Evolutionary conservation across 805 yeast species (phyloP).

Genomic region (Isabelozyma gotoi): DNA sequence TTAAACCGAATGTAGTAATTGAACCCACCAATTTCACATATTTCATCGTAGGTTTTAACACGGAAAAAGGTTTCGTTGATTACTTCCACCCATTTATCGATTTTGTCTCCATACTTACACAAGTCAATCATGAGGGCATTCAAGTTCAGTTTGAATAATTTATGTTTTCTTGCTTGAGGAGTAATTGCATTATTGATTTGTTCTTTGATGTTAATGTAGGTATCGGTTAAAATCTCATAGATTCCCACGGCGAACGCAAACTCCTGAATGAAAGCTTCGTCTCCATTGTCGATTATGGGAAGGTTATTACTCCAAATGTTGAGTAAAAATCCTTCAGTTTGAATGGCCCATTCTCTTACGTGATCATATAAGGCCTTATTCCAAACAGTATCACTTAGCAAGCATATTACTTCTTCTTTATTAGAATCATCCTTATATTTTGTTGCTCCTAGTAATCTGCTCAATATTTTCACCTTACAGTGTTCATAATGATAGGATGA

Average conservation of each 20-base stretch:
- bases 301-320: slow-evolving; percentile 3
- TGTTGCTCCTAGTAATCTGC: slow-evolving; percentile 19
- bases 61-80: slow-evolving; percentile 25
- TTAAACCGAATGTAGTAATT: slow-evolving; percentile 16
- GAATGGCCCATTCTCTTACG: slow-evolving; percentile 35
- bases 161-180: slow-evolving; percentile 17
- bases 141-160: slow-evolving; percentile 23
- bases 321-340: slow-evolving; percentile 22
- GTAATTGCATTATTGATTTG: slow-evolving; percentile 18
- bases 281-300: neutral
- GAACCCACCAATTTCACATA: slow-evolving; percentile 3
- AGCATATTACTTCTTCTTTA: slow-evolving; percentile 15
- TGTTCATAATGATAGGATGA: slow-evolving; percentile 12
- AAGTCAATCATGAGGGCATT: slow-evolving; percentile 40
- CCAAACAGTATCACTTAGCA: slow-evolving; percentile 41
- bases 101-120: slow-evolving; percentile 38
- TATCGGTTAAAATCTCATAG: slow-evolving; percentile 48
- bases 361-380: slow-evolving; percentile 28
- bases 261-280: slow-evolving; percentile 3
- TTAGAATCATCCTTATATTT: slow-evolving; percentile 1
- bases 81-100: slow-evolving; percentile 48
- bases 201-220: slow-evolving; percentile 31
- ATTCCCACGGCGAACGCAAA: slow-evolving; percentile 34
- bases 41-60: neutral
- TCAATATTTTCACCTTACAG: slow-evolving; percentile 23